Evolutionary conservation across 78 protist genomes (phyloP), one percentile per base, ranked within the genome.

Genomic region (Cavenderia fasciculata): DNA sequence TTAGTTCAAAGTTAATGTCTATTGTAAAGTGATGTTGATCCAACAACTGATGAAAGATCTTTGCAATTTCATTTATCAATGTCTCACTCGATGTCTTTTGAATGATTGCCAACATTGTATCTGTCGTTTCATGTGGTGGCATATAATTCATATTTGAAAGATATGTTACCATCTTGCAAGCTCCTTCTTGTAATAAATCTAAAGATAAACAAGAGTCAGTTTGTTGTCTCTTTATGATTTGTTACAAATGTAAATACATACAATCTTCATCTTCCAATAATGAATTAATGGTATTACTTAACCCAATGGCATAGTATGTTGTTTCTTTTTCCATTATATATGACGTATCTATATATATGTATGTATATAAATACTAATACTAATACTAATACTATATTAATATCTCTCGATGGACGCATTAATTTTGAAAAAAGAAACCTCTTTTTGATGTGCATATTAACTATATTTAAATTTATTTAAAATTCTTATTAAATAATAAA

Each of bases 111-210:
- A 63, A n/a, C 72, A 63, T 63, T 63, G 72, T 63, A 33, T 63
- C 47, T 34, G 72, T 63, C 38, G 72, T 63, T 21, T 63, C 47
- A 43, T 36, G 25, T 36, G 72, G 72, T 21, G 72, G 72, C 72
- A 63, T 63, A 63, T 63, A 63, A 21, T 34, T 47, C 72, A 63
- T 63, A 40, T 38, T 63, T 16, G 72, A 19, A 1, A 63, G 47
- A 63, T 63, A 63, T 16, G 38, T 4, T 21, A 63, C 38, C 43
- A 63, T 63, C 47, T 36, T 63, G n/a, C 72, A 63, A 19, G 51
- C 72, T 38, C 47, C 38, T 63, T 63, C 72, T 38, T 63, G 33
- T 40, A 38, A 47, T 40, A 63, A 21, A 21, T 63, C 72, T 63
- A n/a, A n/a, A n/a, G n/a, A n/a, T n/a, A n/a, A n/a, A n/a, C n/a